Percentiles rank a stretch among this genome's conserved stretches.
Evolutionary conservation across 768 basidiomycete species (phyloP).

Genomic region (Boletus reticulatus): DNA sequence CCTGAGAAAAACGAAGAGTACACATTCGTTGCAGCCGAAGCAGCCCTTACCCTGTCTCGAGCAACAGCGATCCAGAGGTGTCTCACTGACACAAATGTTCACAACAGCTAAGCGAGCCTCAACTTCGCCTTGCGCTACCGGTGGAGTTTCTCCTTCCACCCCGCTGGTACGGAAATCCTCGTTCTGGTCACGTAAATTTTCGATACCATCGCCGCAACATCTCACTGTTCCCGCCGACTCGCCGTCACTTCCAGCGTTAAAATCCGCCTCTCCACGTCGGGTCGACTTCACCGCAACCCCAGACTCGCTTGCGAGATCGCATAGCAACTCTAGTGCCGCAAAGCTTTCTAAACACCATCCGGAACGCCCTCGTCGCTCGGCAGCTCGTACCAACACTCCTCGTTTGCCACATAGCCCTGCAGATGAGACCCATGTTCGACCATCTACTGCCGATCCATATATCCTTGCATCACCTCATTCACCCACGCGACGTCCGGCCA

Average conservation of each 20-base stretch:
- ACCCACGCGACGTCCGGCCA: slow-evolving; percentile 36
- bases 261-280: slow-evolving; percentile 43
- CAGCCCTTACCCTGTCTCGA: slow-evolving; percentile 11
- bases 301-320: slow-evolving; percentile 18
- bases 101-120: slow-evolving; percentile 45
- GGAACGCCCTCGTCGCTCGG: slow-evolving; percentile 24
- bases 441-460: slow-evolving; percentile 18
- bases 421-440: slow-evolving; percentile 11
- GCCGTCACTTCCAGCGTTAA: slow-evolving; percentile 38
- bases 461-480: slow-evolving; percentile 14
- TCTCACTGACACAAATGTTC: slow-evolving; percentile 53
- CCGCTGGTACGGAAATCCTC: slow-evolving; percentile 56
- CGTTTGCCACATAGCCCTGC: slow-evolving; percentile 10
- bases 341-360: slow-evolving; percentile 48
- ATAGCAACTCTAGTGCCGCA: slow-evolving; percentile 19
- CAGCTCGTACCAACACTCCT: slow-evolving; percentile 7
- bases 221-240: slow-evolving; percentile 31
- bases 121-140: slow-evolving; percentile 29
- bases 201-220: slow-evolving; percentile 34
- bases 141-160: slow-evolving; percentile 30
- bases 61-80: slow-evolving; percentile 45
- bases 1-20: slow-evolving; percentile 55
- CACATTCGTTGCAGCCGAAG: slow-evolving; percentile 29
- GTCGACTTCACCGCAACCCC: slow-evolving; percentile 29
- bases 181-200: slow-evolving; percentile 60